Base-by-base conservation (phyloP, 805 yeast genomes). In the Barnettozyma populi region DNA sequence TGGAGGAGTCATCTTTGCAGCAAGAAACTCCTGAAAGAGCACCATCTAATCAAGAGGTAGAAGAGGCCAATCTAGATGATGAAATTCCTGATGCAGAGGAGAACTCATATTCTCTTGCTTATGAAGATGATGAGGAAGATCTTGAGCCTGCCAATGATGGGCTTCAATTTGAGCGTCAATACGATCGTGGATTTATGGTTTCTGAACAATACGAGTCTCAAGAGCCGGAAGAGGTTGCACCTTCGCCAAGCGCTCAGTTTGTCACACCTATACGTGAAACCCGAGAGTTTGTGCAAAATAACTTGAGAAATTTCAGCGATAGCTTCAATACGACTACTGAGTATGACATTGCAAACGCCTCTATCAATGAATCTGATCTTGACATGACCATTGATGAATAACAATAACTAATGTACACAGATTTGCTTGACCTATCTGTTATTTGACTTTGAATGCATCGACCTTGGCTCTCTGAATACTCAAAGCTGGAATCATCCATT, bases 401-500 rank as follows among this genome's bases (percentile, higher is more conserved):
- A 48, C 18, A 20, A 35, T 29, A 13, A 29, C 32, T 29, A 29
- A 14, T 29, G 32, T 29, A 29, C 32, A 29, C 32, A 29, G 13
- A 14, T 3, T 29, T 11, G 5, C 4, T 14, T 5, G 13, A 11
- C n/a, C 16, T 6, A 11, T 29, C 32, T 29, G 13, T 8, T 36
- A 37, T 32, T 53, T 55, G 18, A 53, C 38, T 38, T 51, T 55
- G 16, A 59, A 43, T 50, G 79, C 79, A 62, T 92, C 97, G 5
- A 88, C 92, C 62, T 87, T 86, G 7, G 90, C 84, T 25, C 82
- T 72, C 63, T 83, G 90, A 47, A 94, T 65, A 63, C 86, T 88
- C 50, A 94, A 75, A 1, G 95, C 95, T 0, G 99, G 99, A 9
- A 88, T 77, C 74, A 92, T 83, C 99, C 99, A 94, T 57, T 79